Base-by-base conservation (phyloP, 2,329 filamentous ascomycete genomes). In the Neopestalotiopsis sp. region DNA sequence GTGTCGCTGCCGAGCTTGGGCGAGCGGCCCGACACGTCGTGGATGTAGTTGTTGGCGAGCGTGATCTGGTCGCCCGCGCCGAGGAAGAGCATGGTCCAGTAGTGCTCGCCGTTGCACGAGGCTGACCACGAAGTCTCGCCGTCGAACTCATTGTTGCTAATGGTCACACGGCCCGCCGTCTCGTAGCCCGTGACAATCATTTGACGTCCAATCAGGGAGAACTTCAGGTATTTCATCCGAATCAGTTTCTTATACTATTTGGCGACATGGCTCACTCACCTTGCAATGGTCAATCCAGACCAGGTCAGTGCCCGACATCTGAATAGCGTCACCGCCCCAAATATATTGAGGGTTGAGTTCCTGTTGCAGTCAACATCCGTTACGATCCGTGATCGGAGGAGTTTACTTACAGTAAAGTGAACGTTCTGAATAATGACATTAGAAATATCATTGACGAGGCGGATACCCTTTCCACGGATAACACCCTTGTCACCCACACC, bases 391-490 rank as follows among this genome's bases (percentile, higher is more conserved):
- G n/a, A 24, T 28, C 24, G 9, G 7, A 0, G 7, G 24, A 30
- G 1, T 30, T 3, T 1, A 59, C 57, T 78, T 62, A 86, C 80
- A 65, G 85, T 86, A 73, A 88, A 82, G 61, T 84, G 81, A 64
- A 88, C 78, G 77, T 87, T 88, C 81, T 87, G 87, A 76, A 89
- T 85, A 74, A 90, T 90, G 75, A 90, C 80, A 77, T 90, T 89
- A 75, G 77, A 83, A 20, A 81, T 81, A 68, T 80, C 80, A 72
- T 76, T 78, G 67, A 81, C 79, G n/a, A 87, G 81, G 45, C 85
- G 83, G 20, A 89, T 30, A 42, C 61, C 87, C 80, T 88, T 89
- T 73, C 87, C 87, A 74, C 83, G 85, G 76, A 90, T 88, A 38
- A 88, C 75, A 76, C 87, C 88, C 71, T 80, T 81, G 73, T 74